phyloP scores from a whole-genome alignment of 495 filamentous ascomycete genomes.

The Aspergillus ostianus region DNA sequence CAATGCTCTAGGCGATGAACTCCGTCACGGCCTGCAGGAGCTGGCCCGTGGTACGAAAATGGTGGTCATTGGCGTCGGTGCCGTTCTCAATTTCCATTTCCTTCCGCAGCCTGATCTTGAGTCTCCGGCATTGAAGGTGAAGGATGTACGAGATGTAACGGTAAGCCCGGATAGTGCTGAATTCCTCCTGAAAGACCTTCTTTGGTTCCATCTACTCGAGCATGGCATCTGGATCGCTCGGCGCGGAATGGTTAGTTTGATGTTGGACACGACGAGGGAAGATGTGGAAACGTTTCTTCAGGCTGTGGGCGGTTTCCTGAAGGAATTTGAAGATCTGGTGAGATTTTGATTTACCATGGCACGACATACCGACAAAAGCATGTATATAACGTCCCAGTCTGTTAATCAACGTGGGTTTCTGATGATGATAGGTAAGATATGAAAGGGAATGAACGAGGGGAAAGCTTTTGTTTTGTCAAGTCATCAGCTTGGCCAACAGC shows the following conservation, averaged over 20 bases:
- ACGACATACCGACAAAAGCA: no score
- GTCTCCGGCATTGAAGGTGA: constrained; percentile 6
- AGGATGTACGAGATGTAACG: constrained; percentile 1
- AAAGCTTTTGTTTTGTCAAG: no score
- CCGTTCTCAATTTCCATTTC: constrained; percentile 21
- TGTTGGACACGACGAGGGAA: constrained; percentile 35
- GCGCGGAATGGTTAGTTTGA: constrained; percentile 42
- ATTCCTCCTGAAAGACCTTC: constrained; percentile 38
- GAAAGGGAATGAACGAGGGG: no score
- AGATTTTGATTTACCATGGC: not conserved
- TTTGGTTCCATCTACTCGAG: constrained; percentile 51
- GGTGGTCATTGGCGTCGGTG: constrained; percentile 19
- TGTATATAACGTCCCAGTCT: no score
- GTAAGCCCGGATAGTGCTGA: constrained; percentile 1
- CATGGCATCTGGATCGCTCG: constrained; percentile 47
- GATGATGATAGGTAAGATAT: no score
- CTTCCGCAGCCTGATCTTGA: constrained; percentile 14
- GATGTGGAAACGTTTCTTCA: constrained; percentile 39
- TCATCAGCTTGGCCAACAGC: no score
- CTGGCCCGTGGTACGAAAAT: constrained; percentile 17
- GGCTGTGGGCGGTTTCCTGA: constrained; percentile 7
- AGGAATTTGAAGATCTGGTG: constrained; percentile 3
- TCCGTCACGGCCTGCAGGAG: constrained; percentile 7
- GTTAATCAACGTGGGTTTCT: no score
- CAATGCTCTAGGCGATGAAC: constrained; percentile 20